Conservation (phyloP, 768 basidiomycete genomes). For the Leccinum uliginosum region DNA sequence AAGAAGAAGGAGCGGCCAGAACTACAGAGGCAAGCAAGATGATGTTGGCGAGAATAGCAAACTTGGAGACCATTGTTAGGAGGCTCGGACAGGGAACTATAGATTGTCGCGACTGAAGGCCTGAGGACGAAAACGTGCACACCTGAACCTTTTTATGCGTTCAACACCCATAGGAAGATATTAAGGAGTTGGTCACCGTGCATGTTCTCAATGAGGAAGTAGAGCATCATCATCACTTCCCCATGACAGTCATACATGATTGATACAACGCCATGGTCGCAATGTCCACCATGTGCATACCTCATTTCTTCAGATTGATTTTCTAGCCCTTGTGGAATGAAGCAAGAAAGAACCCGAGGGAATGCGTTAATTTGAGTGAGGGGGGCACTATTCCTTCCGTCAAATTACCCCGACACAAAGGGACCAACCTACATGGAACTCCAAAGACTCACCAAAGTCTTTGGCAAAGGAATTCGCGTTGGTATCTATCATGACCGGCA, state of each 20-base stretch:
- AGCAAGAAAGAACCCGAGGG: too few relatives aligned
- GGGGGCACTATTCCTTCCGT: too few relatives aligned
- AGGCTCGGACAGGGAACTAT: neutral
- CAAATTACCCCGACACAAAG: too few relatives aligned
- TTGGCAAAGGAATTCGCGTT: too few relatives aligned
- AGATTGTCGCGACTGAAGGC: neutral
- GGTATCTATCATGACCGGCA: too few relatives aligned
- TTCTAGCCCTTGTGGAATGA: too few relatives aligned
- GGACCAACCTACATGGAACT: too few relatives aligned
- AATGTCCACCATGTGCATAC: too few relatives aligned
- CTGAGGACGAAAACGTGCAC: neutral
- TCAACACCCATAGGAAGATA: neutral
- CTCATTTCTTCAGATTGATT: too few relatives aligned
- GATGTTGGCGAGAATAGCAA: conserved; percentile 11
- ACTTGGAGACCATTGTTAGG: conserved; percentile 16
- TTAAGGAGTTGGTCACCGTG: neutral
- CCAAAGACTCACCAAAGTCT: too few relatives aligned
- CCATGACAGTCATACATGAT: neutral
- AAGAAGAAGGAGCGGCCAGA: conserved; percentile 13
- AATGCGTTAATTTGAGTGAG: too few relatives aligned
- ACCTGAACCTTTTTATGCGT: neutral
- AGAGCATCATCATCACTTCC: too few relatives aligned
- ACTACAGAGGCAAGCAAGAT: conserved; percentile 17
- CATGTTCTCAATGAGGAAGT: neutral
- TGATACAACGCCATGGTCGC: neutral